These are phyloP conservation scores for Thermoascus crustaceus DNA, from an alignment of 2,329 filamentous ascomycete genomes.

Conservation along the genomic window DNA sequence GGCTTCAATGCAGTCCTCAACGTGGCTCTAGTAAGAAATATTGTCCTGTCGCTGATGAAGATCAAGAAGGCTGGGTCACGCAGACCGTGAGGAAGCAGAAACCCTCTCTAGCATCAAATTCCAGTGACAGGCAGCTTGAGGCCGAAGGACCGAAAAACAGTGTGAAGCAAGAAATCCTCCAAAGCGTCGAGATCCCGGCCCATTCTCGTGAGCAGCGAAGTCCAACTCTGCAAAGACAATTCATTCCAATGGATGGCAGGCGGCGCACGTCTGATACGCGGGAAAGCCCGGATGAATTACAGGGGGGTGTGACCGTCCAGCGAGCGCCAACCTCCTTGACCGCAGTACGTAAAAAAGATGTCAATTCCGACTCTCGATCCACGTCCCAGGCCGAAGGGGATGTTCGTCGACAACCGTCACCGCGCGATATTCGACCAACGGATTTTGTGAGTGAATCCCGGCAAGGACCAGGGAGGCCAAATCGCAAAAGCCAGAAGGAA, in stretches of 20 bases:
- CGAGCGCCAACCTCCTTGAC: slow-evolving; percentile 11
- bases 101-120: slow-evolving; percentile 9
- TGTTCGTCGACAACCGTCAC: slow-evolving; percentile 15
- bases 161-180: slow-evolving; percentile 6
- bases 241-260: slow-evolving; percentile 3
- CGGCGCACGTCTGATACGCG: slow-evolving; percentile 10
- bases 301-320: slow-evolving; percentile 27
- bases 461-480: slow-evolving; percentile 6
- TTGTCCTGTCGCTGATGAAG: slow-evolving; percentile 6
- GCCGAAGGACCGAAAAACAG: not conserved
- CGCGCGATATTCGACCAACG: slow-evolving; percentile 26
- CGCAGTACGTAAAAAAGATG: slow-evolving; percentile 5
- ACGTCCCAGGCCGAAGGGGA: slow-evolving; percentile 4
- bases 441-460: slow-evolving; percentile 15
- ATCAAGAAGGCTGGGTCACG: slow-evolving; percentile 18
- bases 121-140: not conserved
- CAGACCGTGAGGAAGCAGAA: slow-evolving; percentile 17
- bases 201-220: not conserved
- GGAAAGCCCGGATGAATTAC: slow-evolving; percentile 35
- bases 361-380: slow-evolving; percentile 3
- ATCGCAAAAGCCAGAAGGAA: not conserved
- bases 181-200: slow-evolving; percentile 16
- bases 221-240: slow-evolving; percentile 1
- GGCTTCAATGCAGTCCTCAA: slow-evolving; percentile 3
- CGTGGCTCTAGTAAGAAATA: slow-evolving; percentile 3